Percentiles rank a stretch among this genome's conserved stretches.
Conservation (phyloP, 169 alveolate species). For the Plasmodium blacklocki region DNA sequence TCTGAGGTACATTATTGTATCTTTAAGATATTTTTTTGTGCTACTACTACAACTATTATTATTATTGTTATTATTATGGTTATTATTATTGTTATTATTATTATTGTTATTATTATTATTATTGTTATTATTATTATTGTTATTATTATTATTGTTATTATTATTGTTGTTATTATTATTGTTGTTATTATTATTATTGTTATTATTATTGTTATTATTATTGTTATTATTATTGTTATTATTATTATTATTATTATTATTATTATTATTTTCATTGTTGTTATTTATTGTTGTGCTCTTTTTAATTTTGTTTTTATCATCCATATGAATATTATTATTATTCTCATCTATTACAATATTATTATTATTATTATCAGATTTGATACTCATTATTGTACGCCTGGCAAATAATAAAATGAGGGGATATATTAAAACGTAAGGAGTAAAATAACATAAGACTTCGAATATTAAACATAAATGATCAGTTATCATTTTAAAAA, state of each 20-base stretch:
- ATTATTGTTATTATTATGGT: no score
- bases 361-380: not conserved
- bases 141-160: not conserved
- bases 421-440: constrained; percentile 64
- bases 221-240: no score
- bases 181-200: no score
- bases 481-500: constrained; percentile 54
- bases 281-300: no score
- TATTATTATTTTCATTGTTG: no score
- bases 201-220: no score
- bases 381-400: not conserved
- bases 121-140: not conserved
- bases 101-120: no score
- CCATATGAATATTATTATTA: no score
- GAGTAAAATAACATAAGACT: constrained; percentile 73
- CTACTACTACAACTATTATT: not conserved
- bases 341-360: no score
- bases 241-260: no score
- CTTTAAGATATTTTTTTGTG: not conserved
- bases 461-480: constrained; percentile 70
- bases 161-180: not conserved
- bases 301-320: no score
- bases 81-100: no score
- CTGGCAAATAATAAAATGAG: constrained; percentile 31
- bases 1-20: constrained; percentile 10